These are phyloP conservation scores for Dentipellis sp. DNA, from an alignment of 768 basidiomycete genomes.

Conservation along the genomic window DNA sequence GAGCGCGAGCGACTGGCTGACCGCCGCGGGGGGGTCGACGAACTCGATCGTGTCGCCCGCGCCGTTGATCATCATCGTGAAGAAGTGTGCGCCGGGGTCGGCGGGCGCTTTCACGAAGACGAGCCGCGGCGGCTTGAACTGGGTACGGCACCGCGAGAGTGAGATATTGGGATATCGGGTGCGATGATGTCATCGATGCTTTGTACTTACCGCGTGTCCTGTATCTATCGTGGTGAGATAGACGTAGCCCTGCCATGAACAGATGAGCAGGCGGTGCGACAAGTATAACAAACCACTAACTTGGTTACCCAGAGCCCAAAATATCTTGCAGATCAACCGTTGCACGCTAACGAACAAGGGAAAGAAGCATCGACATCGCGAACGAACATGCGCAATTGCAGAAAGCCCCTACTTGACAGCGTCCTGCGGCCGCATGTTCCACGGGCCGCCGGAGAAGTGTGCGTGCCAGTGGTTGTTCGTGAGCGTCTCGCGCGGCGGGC, in stretches of 20 bases:
- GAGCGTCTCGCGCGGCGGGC: slow-evolving; percentile 39
- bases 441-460: slow-evolving; percentile 59
- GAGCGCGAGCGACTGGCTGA: slow-evolving; percentile 29
- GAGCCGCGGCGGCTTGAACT: slow-evolving; percentile 47
- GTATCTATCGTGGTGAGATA: slow-evolving; percentile 48
- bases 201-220: slow-evolving; percentile 37
- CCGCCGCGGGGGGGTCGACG: slow-evolving; percentile 29
- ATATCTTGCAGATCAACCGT: slow-evolving; percentile 51
- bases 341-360: slow-evolving; percentile 34
- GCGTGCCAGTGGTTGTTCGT: slow-evolving; percentile 46
- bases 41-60: slow-evolving; percentile 46
- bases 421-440: slow-evolving; percentile 50
- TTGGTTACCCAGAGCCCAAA: slow-evolving; percentile 47
- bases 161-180: background rate
- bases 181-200: slow-evolving; percentile 6
- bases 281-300: slow-evolving; percentile 27
- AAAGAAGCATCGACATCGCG: background rate
- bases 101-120: slow-evolving; percentile 49
- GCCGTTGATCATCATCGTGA: slow-evolving; percentile 55
- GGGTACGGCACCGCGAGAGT: too few species aligned
- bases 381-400: background rate
- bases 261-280: slow-evolving; percentile 10
- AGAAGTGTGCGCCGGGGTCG: slow-evolving; percentile 46
- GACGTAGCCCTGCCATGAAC: slow-evolving; percentile 50
- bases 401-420: slow-evolving; percentile 30